phyloP scores from a whole-genome alignment of 2,329 filamentous ascomycete genomes.

The Exophiala bonariae region DNA sequence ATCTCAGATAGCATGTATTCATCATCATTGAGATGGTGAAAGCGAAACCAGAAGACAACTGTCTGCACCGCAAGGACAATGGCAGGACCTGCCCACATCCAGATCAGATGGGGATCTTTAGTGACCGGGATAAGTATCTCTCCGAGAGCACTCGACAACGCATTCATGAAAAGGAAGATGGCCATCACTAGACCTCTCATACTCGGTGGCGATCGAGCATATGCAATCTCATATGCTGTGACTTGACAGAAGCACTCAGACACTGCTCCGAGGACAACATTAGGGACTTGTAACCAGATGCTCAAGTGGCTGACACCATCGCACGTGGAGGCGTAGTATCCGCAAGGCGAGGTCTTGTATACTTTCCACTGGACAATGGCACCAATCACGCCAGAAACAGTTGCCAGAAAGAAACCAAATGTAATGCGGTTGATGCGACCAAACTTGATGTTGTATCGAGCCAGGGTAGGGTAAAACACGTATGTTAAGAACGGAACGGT shows the following conservation, averaged over 20 bases:
- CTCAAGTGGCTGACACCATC: slow-evolving; percentile 18
- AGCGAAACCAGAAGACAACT: slow-evolving; percentile 66
- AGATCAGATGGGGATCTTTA: slow-evolving; percentile 64
- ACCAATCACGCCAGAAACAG: slow-evolving; percentile 55
- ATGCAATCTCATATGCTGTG: slow-evolving; percentile 70
- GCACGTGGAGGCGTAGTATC: slow-evolving; percentile 43
- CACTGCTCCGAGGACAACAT: slow-evolving; percentile 53
- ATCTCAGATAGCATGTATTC: slow-evolving; percentile 49
- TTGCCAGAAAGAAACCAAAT: slow-evolving; percentile 53
- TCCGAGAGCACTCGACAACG: slow-evolving; percentile 67
- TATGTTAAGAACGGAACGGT: slow-evolving; percentile 29
- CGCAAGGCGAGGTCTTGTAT: slow-evolving; percentile 57
- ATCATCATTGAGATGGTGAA: slow-evolving; percentile 61
- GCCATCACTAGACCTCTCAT: slow-evolving; percentile 69
- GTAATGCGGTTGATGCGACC: slow-evolving; percentile 56
- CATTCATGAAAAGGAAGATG: slow-evolving; percentile 69
- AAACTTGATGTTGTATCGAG: slow-evolving; percentile 54
- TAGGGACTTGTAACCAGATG: slow-evolving; percentile 48
- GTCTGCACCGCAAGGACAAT: slow-evolving; percentile 63
- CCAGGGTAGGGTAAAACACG: slow-evolving; percentile 57
- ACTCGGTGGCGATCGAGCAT: slow-evolving; percentile 67
- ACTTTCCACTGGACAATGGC: slow-evolving; percentile 59
- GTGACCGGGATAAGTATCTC: slow-evolving; percentile 65
- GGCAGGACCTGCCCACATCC: slow-evolving; percentile 68
- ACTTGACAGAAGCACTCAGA: slow-evolving; percentile 64